Conservation (phyloP, 257 asterid species). For the Buddleja alternifolia region DNA sequence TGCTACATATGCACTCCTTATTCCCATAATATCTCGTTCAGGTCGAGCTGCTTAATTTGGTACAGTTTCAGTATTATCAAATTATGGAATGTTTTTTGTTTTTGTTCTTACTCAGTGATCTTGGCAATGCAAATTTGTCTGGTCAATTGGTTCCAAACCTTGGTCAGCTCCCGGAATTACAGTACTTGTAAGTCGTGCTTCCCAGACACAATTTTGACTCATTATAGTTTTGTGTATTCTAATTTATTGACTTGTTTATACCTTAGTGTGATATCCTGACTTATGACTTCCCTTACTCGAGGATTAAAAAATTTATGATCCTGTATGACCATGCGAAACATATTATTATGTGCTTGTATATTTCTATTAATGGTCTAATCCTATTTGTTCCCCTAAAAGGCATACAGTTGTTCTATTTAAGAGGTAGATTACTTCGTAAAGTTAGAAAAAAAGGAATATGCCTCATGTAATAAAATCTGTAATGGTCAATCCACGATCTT, state of each 20-base stretch:
- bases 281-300: not conserved
- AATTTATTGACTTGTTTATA: not conserved
- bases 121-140: constrained; percentile 92
- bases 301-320: not conserved
- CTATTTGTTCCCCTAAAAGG: not conserved
- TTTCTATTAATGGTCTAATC: not conserved
- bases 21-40: not conserved
- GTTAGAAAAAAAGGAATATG: not conserved
- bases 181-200: constrained; percentile 79
- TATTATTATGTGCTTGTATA: not conserved
- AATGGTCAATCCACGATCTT: not conserved
- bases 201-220: constrained; percentile 12
- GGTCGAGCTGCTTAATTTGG: constrained; percentile 14
- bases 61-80: not conserved
- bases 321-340: not conserved
- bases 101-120: constrained; percentile 65
- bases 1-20: too few relatives aligned
- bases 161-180: constrained; percentile 72
- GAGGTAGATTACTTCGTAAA: not conserved
- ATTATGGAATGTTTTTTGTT: constrained; percentile 22
- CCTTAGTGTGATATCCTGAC: not conserved
- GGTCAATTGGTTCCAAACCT: constrained; percentile 91
- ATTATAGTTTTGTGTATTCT: not conserved
- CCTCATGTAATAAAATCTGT: too few relatives aligned
- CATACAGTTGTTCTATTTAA: not conserved